Percentiles rank a stretch among this genome's conserved stretches.
Evolutionary conservation across 352 stramenopile species (phyloP).

Genomic region (Pythium grandisporangium): DNA sequence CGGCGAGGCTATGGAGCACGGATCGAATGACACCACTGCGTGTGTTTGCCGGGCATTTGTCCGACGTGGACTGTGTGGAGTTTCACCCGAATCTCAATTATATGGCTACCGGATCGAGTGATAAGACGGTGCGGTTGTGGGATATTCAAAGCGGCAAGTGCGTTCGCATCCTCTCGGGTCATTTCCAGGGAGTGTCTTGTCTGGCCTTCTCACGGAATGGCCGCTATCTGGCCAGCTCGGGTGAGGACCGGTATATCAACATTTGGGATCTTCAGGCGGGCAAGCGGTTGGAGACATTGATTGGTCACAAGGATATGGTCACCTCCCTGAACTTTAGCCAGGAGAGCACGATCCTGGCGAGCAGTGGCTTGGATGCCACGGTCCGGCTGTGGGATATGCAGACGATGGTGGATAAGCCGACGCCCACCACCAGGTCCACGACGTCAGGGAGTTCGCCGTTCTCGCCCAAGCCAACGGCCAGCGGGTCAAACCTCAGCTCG

Average conservation of each 20-base stretch:
- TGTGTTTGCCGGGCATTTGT: slow-evolving; percentile 91
- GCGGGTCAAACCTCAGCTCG: too few species aligned
- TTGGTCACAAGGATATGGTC: slow-evolving; percentile 66
- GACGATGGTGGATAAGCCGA: slow-evolving; percentile 42
- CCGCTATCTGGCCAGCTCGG: slow-evolving; percentile 78
- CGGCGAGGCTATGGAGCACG: slow-evolving; percentile 90
- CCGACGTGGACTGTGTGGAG: slow-evolving; percentile 84
- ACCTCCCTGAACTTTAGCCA: slow-evolving; percentile 73
- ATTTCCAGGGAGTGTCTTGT: slow-evolving; percentile 80
- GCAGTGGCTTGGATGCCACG: slow-evolving; percentile 65
- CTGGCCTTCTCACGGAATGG: slow-evolving; percentile 89
- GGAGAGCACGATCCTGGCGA: slow-evolving; percentile 69
- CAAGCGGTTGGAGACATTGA: slow-evolving; percentile 77
- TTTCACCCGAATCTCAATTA: slow-evolving; percentile 97
- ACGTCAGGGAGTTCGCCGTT: slow-evolving; percentile 2
- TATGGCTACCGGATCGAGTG: slow-evolving; percentile 88
- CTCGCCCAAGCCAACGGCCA: too few species aligned
- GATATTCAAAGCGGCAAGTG: slow-evolving; percentile 91
- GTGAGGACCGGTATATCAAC: slow-evolving; percentile 87
- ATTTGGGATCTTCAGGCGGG: slow-evolving; percentile 91
- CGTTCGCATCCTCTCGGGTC: slow-evolving; percentile 89
- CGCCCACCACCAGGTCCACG: not conserved
- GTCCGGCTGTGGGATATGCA: slow-evolving; percentile 85
- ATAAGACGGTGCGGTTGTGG: slow-evolving; percentile 93
- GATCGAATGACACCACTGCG: slow-evolving; percentile 87